phyloP scores from a whole-genome alignment of 768 basidiomycete species.

The Leccinellum luteum region DNA sequence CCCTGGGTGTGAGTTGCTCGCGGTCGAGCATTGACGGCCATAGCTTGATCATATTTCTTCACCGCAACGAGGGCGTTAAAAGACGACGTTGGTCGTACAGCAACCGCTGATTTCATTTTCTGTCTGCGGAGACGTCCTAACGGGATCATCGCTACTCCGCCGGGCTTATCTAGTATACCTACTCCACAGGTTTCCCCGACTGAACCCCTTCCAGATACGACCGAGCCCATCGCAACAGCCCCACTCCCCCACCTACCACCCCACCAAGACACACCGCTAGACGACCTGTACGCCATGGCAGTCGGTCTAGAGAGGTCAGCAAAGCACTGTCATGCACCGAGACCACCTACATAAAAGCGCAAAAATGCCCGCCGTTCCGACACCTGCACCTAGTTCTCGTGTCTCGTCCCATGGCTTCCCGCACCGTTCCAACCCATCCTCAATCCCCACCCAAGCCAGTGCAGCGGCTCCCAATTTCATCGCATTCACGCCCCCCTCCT shows the following conservation, averaged over 20 bases:
- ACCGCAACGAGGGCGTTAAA: conserved; percentile 6
- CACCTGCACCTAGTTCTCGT: conserved; percentile 60
- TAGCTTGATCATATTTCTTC: conserved; percentile 59
- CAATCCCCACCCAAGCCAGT: conserved; percentile 47
- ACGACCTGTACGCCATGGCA: conserved; percentile 48
- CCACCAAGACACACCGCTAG: conserved; percentile 54
- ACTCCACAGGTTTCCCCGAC: conserved; percentile 1
- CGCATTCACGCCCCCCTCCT: conserved; percentile 60
- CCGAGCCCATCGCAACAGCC: conserved; percentile 41
- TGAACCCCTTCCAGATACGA: conserved; percentile 27
- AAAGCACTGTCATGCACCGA: not conserved
- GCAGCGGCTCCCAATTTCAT: conserved; percentile 47
- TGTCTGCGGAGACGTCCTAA: conserved; percentile 10
- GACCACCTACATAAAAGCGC: conserved; percentile 48
- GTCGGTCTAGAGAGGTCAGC: conserved; percentile 44
- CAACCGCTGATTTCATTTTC: conserved; percentile 9
- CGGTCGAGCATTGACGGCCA: conserved; percentile 51
- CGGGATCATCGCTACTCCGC: conserved; percentile 15
- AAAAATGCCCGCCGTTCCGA: conserved; percentile 61
- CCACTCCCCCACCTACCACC: conserved; percentile 54
- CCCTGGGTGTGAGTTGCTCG: conserved; percentile 60
- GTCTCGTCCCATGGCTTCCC: conserved; percentile 38
- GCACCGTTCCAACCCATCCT: conserved; percentile 41
- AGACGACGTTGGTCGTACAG: conserved; percentile 7
- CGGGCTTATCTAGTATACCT: not conserved